Evolutionary conservation across 805 yeast species (phyloP), one percentile per base, ranked within the genome.

Genomic region (Wickerhamiella dianesei): DNA sequence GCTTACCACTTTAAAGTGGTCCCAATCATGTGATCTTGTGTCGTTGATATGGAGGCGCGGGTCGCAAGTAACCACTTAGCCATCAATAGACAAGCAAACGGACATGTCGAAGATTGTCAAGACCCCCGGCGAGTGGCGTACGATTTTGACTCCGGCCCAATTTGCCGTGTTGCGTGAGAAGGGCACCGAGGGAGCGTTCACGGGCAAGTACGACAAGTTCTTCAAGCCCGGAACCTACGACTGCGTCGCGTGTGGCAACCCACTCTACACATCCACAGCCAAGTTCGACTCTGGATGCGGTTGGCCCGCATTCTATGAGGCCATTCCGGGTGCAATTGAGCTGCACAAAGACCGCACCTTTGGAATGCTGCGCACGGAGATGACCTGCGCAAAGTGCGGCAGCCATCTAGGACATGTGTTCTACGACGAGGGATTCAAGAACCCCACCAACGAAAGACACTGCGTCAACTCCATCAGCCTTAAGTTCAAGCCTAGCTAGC

Each of bases 301-400:
- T 2, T 92, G 98, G 98, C 98, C 98, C 1, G 88, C 96, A 0
- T 92, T 92, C 64, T 89, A 80, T 63, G 82, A 85, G 48, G 96
- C 94, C 1, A 68, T 84, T 37, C 94, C 95, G 0, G 88, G 87
- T 0, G 72, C 95, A 4, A 72, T 92, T 37, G 71, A 64, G 18
- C 69, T 80, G 12, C 64, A 73, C 49, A 71, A 68, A 17, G 98
- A 92, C 62, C 57, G 48, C 0, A 63, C 80, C 5, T 64, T 67
- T 44, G 97, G 97, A 0, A 87, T 82, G 92, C 69, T 67, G 13
- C 72, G 98, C 51, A 84, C 79, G 12, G 99, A 92, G 62, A 88
- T 92, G 80, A 71, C 81, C 52, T 92, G 99, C 61, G 68, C 79
- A 12, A 71, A 73, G 6, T 92, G 99, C 63, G 96, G 86, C 41